Conservation (phyloP, 129 eudicot species). For the Saposhnikovia divaricata region DNA sequence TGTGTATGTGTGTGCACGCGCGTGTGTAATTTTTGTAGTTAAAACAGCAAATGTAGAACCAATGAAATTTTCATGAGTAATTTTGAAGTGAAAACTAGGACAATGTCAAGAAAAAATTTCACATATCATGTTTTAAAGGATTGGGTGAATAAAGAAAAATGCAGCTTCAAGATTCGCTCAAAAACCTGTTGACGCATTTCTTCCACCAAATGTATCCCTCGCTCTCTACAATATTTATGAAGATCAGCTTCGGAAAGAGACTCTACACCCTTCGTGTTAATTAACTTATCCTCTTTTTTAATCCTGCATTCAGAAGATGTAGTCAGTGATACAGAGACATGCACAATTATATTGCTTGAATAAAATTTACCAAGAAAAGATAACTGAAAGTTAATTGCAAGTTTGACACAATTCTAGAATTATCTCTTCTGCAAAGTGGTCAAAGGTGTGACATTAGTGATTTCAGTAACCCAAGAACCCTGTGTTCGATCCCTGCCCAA, state of each 20-base stretch:
- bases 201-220: conserved; percentile 78
- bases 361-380: too few species aligned
- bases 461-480: too few species aligned
- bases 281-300: conserved; percentile 73
- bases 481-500: too few species aligned
- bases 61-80: background rate
- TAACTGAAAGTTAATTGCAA: too few species aligned
- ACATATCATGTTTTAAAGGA: background rate
- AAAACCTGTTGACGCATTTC: conserved; percentile 88
- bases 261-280: conserved; percentile 85
- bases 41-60: too few species aligned
- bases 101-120: background rate
- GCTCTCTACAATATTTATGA: conserved; percentile 81
- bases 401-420: too few species aligned
- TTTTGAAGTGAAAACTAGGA: background rate
- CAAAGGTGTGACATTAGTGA: too few species aligned
- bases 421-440: too few species aligned
- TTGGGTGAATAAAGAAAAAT: background rate
- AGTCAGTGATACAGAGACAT: background rate
- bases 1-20: too few species aligned
- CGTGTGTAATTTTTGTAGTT: too few species aligned
- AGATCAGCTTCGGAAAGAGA: conserved; percentile 92
- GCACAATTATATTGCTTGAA: background rate
- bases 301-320: conserved; percentile 40
- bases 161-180: background rate